Evolutionary conservation across 345 rosid species (phyloP).

Genomic region (Eucalyptus polybractea): DNA sequence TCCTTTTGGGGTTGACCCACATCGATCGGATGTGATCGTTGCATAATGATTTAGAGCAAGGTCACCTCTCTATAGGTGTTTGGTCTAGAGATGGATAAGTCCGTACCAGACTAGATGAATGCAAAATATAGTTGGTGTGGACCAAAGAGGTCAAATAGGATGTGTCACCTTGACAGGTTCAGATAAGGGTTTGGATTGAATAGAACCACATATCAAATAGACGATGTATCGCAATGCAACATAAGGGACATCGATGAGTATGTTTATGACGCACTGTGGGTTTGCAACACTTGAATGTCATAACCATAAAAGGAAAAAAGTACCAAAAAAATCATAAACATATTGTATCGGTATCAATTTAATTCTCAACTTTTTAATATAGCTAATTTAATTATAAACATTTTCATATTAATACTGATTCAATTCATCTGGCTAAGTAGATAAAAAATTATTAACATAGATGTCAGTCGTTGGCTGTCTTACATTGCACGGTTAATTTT

Average conservation of each 20-base stretch:
- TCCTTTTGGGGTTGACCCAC: neutral
- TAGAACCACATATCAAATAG: neutral
- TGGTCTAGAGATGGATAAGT: neutral
- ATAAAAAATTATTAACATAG: too few relatives aligned
- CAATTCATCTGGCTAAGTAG: neutral
- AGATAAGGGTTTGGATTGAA: neutral
- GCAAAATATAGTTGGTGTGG: neutral
- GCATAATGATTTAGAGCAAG: neutral
- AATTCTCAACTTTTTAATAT: too few relatives aligned
- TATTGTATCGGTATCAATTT: too few relatives aligned
- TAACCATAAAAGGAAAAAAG: neutral
- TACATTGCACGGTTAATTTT: too few relatives aligned
- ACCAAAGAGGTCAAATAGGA: neutral
- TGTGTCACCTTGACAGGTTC: neutral
- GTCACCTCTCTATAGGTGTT: neutral
- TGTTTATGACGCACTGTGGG: neutral
- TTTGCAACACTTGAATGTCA: neutral
- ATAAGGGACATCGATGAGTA: neutral
- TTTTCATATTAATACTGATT: too few relatives aligned
- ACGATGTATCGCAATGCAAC: neutral
- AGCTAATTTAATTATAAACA: too few relatives aligned
- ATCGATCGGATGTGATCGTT: neutral
- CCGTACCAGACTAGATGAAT: neutral
- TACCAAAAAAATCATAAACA: neutral
- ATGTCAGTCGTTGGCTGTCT: accelerated